A percentile compares a stretch with the other conserved stretches of the same genome.
phyloP scores from a whole-genome alignment of 257 asterid genomes.

The Henckelia pumila region DNA sequence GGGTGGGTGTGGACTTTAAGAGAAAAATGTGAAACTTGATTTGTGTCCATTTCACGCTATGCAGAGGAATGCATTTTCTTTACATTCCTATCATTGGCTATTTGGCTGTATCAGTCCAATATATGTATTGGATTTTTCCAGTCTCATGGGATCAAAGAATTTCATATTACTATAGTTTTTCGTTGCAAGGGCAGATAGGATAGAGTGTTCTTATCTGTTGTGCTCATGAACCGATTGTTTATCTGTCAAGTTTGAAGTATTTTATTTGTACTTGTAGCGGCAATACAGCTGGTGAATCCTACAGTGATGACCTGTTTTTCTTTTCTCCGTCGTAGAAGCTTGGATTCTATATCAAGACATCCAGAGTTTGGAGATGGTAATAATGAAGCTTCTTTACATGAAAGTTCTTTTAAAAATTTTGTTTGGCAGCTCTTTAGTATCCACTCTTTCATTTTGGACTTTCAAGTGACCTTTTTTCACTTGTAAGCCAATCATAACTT shows the following conservation, averaged over 20 bases:
- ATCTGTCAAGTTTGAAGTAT: slow-evolving; percentile 15
- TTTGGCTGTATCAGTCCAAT: not conserved
- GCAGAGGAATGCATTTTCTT: not conserved
- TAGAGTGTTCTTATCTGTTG: not conserved
- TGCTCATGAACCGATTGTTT: too few species aligned
- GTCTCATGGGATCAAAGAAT: not conserved
- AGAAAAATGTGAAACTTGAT: not conserved
- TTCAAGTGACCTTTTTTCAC: not conserved
- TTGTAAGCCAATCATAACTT: not conserved
- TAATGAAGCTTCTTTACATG: slow-evolving; percentile 17
- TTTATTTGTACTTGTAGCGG: not conserved
- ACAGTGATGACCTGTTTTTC: slow-evolving; percentile 73
- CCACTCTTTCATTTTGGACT: not conserved
- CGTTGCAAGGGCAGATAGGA: not conserved
- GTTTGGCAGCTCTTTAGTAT: not conserved
- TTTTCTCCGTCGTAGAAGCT: slow-evolving; percentile 41
- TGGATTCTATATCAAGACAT: slow-evolving; percentile 26
- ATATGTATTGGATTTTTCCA: not conserved
- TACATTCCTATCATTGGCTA: too few species aligned
- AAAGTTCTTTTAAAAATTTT: not conserved
- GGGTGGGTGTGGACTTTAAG: not conserved
- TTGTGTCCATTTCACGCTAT: not conserved
- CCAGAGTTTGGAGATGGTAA: slow-evolving; percentile 54
- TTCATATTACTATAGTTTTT: not conserved
- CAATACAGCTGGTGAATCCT: slow-evolving; percentile 23